Percentiles rank a stretch among this genome's conserved stretches.
Evolutionary conservation across 2,329 filamentous ascomycete genomes (phyloP).

Genomic region (Leptodontidium sp.): DNA sequence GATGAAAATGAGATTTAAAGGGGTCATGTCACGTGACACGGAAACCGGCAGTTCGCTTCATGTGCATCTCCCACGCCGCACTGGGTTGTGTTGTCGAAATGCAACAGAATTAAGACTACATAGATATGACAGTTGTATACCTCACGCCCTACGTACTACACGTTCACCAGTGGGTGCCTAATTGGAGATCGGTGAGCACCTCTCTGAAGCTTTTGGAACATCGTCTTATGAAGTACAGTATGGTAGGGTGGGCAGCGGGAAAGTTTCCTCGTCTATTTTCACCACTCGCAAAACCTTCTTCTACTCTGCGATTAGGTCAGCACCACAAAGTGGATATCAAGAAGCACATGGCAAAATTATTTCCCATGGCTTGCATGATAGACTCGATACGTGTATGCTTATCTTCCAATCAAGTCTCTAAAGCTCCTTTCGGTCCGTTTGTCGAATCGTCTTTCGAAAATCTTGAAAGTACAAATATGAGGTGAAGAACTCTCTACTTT

Average conservation of each 20-base stretch:
- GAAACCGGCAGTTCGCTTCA: too few relatives aligned
- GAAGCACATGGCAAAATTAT: not conserved
- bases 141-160: too few relatives aligned
- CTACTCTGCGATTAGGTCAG: not conserved
- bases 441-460: not conserved
- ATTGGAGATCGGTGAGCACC: too few relatives aligned
- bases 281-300: constrained; percentile 14
- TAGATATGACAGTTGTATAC: too few relatives aligned
- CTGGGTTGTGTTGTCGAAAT: too few relatives aligned
- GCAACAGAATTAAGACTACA: too few relatives aligned
- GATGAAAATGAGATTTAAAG: too few relatives aligned
- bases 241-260: not conserved
- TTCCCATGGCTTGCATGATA: not conserved
- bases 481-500: not conserved
- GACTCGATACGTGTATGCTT: not conserved
- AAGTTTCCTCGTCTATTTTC: constrained; percentile 10
- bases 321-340: not conserved
- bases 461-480: not conserved
- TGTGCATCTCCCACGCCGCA: too few relatives aligned
- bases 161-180: too few relatives aligned
- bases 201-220: too few relatives aligned
- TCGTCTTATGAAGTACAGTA: too few relatives aligned
- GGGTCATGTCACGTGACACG: too few relatives aligned
- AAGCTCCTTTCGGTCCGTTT: not conserved
- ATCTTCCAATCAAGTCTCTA: not conserved